Conservation (phyloP, 495 filamentous ascomycete genomes). For the Lophiostoma macrostomum region DNA sequence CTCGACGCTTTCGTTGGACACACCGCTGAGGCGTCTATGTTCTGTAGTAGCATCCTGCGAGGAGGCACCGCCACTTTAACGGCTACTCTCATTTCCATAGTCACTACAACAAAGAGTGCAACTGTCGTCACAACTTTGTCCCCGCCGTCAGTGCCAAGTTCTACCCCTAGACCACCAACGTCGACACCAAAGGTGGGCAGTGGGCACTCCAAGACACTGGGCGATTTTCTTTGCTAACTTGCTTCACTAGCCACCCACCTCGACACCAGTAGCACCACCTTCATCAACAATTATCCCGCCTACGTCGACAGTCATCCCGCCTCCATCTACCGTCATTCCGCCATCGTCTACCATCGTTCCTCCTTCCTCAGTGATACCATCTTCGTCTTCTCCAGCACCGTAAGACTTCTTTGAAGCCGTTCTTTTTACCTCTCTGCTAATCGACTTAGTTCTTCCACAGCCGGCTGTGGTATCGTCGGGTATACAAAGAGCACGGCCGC, state of each 20-base stretch:
- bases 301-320: not conserved
- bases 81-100: slow-evolving; percentile 5
- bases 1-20: slow-evolving; percentile 26
- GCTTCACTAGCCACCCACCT: not conserved
- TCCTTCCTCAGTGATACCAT: not conserved
- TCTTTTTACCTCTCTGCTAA: no score
- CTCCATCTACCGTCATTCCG: no score
- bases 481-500: slow-evolving; percentile 24
- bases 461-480: slow-evolving; percentile 23
- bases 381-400: no score
- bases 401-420: no score
- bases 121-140: slow-evolving; percentile 20
- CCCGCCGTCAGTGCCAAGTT: slow-evolving; percentile 7
- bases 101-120: slow-evolving; percentile 11
- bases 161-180: slow-evolving; percentile 9
- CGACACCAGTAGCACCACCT: no score
- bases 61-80: slow-evolving; percentile 16
- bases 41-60: slow-evolving; percentile 24
- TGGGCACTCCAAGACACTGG: no score
- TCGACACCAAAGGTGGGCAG: slow-evolving; percentile 8
- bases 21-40: slow-evolving; percentile 20
- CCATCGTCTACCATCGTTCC: not conserved
- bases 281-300: no score
- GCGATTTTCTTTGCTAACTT: not conserved
- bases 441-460: slow-evolving; percentile 1